Percentiles rank a stretch among this genome's conserved stretches.
These are phyloP conservation scores for Golubevia pallescens DNA, from an alignment of 1,284 basidiomycete species.

Conservation along the genomic window DNA sequence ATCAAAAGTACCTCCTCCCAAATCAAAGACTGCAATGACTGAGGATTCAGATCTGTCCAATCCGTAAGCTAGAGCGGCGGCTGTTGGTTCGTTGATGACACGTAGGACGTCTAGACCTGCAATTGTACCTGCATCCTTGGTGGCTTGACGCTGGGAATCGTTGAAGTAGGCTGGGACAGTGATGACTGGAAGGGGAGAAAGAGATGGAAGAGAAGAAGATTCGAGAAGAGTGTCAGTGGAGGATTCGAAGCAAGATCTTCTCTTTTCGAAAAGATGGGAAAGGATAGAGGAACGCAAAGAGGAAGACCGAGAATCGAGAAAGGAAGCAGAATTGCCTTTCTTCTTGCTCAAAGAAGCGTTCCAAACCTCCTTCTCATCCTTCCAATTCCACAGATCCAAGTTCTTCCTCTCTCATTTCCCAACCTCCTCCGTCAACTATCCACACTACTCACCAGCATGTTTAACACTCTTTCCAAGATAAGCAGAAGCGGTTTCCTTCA, in stretches of 20 bases:
- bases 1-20: constrained; percentile 94
- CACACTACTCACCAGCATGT: constrained; percentile 70
- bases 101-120: constrained; percentile 95
- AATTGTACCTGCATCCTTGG: constrained; percentile 95
- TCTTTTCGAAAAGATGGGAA: too few species aligned
- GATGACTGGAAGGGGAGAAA: constrained; percentile 77
- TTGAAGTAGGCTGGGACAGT: constrained; percentile 99
- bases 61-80: constrained; percentile 92
- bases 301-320: too few species aligned
- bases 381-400: too few species aligned
- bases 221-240: too few species aligned
- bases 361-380: too few species aligned
- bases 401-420: too few species aligned
- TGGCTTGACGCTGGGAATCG: constrained; percentile 97
- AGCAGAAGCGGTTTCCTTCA: constrained; percentile 92
- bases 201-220: not conserved
- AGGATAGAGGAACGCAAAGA: too few species aligned
- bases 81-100: constrained; percentile 98
- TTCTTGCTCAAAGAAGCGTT: too few species aligned
- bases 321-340: too few species aligned
- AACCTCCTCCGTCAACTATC: not conserved
- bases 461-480: constrained; percentile 92
- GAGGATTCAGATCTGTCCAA: constrained; percentile 44
- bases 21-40: constrained; percentile 90
- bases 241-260: too few species aligned